phyloP scores from a whole-genome alignment of 2,329 filamentous ascomycete species.

The Dryadomyces quercivorus region DNA sequence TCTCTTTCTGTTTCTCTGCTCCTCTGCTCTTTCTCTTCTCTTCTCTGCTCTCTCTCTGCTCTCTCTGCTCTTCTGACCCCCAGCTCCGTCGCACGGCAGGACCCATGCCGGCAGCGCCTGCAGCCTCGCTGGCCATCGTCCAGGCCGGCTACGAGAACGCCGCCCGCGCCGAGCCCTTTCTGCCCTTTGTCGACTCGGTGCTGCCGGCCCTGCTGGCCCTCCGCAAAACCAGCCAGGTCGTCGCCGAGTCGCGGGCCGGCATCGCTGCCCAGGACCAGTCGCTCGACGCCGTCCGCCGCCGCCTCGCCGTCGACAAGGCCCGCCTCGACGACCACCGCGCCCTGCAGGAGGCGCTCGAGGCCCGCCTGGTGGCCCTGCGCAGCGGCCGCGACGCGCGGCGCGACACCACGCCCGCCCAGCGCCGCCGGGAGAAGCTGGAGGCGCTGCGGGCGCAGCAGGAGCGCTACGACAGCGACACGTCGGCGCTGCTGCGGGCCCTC shows the following conservation, averaged over 20 bases:
- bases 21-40: neutral
- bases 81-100: conserved; percentile 13
- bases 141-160: conserved; percentile 55
- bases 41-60: neutral
- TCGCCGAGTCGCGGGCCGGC: conserved; percentile 50
- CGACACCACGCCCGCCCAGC: conserved; percentile 34
- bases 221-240: conserved; percentile 51
- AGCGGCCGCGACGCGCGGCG: conserved; percentile 35
- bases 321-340: conserved; percentile 41
- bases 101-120: conserved; percentile 9
- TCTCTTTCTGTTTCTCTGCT: neutral
- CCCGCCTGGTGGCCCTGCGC: conserved; percentile 47
- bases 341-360: conserved; percentile 39
- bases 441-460: conserved; percentile 47
- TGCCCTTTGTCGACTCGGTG: conserved; percentile 55
- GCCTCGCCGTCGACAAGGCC: conserved; percentile 37
- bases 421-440: conserved; percentile 49
- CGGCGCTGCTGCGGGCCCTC: conserved; percentile 49
- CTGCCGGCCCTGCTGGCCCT: conserved; percentile 61
- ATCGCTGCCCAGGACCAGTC: conserved; percentile 31
- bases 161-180: conserved; percentile 46
- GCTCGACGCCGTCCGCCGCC: conserved; percentile 29
- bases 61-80: neutral
- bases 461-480: conserved; percentile 48
- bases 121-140: conserved; percentile 34